These are phyloP conservation scores for Trichoderma atroviride DNA, from an alignment of 2,329 filamentous ascomycete genomes.

Conservation along the genomic window DNA sequence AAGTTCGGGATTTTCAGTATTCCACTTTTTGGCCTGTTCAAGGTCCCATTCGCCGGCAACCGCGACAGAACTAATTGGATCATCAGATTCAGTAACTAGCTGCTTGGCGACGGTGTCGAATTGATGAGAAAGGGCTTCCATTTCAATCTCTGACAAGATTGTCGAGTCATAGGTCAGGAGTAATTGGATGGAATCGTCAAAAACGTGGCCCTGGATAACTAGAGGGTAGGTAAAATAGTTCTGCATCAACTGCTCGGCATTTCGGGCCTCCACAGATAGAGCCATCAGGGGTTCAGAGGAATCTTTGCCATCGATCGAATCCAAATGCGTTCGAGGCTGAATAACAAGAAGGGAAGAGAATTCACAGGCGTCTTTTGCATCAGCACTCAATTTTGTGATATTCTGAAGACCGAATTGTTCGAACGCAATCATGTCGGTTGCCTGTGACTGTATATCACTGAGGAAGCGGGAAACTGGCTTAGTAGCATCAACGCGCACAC, in stretches of 20 bases:
- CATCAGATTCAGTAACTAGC: conserved; percentile 1
- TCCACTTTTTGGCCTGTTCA: conserved; percentile 13
- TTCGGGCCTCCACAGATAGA: not conserved
- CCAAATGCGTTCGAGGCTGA: conserved; percentile 7
- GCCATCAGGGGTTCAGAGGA: not conserved
- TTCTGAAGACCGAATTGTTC: conserved; percentile 32
- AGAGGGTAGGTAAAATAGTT: conserved; percentile 25
- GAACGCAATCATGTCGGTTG: conserved; percentile 31
- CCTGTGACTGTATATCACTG: conserved; percentile 28
- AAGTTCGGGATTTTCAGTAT: conserved; percentile 14
- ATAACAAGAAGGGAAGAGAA: conserved; percentile 22
- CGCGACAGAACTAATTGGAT: not conserved
- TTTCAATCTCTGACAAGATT: conserved; percentile 6
- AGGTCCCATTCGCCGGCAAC: conserved; percentile 22
- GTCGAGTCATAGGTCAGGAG: conserved; percentile 17
- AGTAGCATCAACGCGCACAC: conserved; percentile 24
- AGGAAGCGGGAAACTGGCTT: conserved; percentile 23
- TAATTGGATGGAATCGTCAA: conserved; percentile 9
- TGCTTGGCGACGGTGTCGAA: conserved; percentile 15
- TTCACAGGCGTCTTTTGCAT: conserved; percentile 13
- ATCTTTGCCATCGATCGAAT: not conserved
- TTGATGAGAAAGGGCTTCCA: conserved; percentile 20
- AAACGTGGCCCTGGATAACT: conserved; percentile 21
- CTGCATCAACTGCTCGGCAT: conserved; percentile 16
- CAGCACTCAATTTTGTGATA: conserved; percentile 11